Base-by-base conservation (phyloP, 2,329 filamentous ascomycete species). In the Penicillium sp. region DNA sequence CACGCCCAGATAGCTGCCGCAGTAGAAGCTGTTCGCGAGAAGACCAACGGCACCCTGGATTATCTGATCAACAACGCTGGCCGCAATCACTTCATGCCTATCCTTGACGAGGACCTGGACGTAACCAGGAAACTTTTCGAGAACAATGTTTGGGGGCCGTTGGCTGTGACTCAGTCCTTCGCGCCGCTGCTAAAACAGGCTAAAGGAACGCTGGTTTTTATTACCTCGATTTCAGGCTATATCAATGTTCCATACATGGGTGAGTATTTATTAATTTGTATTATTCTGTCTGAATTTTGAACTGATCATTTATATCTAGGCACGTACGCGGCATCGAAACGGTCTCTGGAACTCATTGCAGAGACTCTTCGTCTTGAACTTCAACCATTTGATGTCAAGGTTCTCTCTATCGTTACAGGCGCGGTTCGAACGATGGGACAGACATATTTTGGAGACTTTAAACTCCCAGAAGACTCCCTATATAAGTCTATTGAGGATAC, bases 101-200 rank as follows among this genome's bases (percentile, higher is more conserved):
- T 55, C 26, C 53, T 57, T 1, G 45, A 52, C 7, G 16, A 58
- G 47, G 30, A 59, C 62, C 6, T 55, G 56, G 33, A 43, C 68
- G 16, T 72, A 74, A 1, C 73, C 43, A 49, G 49, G 12, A 42
- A 16, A 5, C 30, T 55, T 61, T 55, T 74, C 21, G 66, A 75
- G 26, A 71, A 68, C 35, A 74, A 76, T 55, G 69, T 74, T 40
- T 68, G 65, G 20, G 71, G 71, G 1, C 63, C 71, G 1, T 64
- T 65, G 1, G 24, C 74, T 5, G 57, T 76, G 1, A 68, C 68
- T 0, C 56, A 68, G 24, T 61, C 65, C 0, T 63, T 74, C 18
- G 38, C 65, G 6, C 72, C 71, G 1, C 61, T 76, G 0, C 60
- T 77, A 9, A 62, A 35, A 7, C n/a, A 59, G 21, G 49, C 59